These are phyloP conservation scores for Mycosphaerelloides madeirae DNA, from an alignment of 2,329 filamentous ascomycete genomes.

Conservation along the genomic window DNA sequence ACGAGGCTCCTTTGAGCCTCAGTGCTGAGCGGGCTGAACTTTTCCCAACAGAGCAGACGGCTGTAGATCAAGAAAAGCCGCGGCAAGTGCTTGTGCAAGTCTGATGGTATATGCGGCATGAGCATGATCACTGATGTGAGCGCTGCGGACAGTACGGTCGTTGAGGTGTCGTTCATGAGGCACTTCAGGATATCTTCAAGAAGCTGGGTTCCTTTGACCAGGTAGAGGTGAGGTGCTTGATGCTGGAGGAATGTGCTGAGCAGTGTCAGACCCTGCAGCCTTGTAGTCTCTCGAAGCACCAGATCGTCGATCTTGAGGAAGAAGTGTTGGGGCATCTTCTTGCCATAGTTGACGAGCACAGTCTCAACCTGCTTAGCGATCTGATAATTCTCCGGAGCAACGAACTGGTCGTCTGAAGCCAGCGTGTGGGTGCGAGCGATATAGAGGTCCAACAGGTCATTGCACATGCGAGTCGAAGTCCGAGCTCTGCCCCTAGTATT, in stretches of 20 bases:
- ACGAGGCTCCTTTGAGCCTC: constrained; percentile 32
- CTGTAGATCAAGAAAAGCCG: constrained; percentile 78
- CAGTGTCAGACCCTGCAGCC: constrained; percentile 61
- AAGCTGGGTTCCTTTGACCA: constrained; percentile 66
- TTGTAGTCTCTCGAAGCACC: constrained; percentile 59
- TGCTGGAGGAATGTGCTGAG: constrained; percentile 68
- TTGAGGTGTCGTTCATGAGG: constrained; percentile 72
- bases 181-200: constrained; percentile 69
- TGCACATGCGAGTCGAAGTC: constrained; percentile 57
- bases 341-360: constrained; percentile 55
- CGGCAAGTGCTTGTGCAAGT: constrained; percentile 63
- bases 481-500: constrained; percentile 45
- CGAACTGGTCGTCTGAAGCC: constrained; percentile 30
- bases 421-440: constrained; percentile 39
- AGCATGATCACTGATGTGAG: constrained; percentile 76
- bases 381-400: constrained; percentile 42
- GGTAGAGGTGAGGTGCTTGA: constrained; percentile 74
- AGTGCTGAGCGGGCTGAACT: constrained; percentile 37
- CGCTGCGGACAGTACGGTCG: constrained; percentile 69
- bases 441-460: constrained; percentile 47
- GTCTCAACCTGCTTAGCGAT: constrained; percentile 49
- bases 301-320: constrained; percentile 62
- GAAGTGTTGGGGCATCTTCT: constrained; percentile 66
- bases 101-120: constrained; percentile 72
- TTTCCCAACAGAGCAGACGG: constrained; percentile 73